These are phyloP conservation scores for Boletellus ananiceps DNA, from an alignment of 768 basidiomycete species.

Conservation along the genomic window DNA sequence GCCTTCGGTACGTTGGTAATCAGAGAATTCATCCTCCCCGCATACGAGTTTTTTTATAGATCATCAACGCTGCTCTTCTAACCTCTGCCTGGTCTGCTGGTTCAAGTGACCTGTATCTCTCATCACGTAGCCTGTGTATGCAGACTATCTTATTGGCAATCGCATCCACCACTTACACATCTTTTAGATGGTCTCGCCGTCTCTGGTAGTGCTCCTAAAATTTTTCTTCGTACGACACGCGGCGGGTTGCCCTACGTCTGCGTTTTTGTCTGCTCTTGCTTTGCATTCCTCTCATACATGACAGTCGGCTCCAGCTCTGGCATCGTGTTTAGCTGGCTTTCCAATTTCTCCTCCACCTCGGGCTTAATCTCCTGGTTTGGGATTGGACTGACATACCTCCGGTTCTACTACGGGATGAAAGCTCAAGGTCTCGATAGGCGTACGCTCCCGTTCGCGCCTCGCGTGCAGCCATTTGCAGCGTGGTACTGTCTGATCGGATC, in stretches of 20 bases:
- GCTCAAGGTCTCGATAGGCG: constrained; percentile 45
- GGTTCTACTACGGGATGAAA: constrained; percentile 44
- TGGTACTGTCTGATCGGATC: constrained; percentile 34
- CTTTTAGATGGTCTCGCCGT: constrained; percentile 48
- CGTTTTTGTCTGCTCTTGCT: constrained; percentile 24
- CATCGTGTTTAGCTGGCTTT: constrained; percentile 41
- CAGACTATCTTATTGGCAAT: background rate
- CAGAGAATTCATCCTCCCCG: background rate
- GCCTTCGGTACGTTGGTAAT: constrained; percentile 36
- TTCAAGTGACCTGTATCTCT: constrained; percentile 38
- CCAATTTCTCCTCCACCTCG: constrained; percentile 32
- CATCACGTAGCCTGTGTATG: constrained; percentile 37
- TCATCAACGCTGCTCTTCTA: constrained; percentile 40
- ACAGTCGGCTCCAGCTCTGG: constrained; percentile 33
- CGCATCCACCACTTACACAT: constrained; percentile 3
- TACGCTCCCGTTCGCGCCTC: constrained; percentile 42
- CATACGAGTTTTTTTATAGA: constrained; percentile 6
- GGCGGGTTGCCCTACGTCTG: constrained; percentile 45
- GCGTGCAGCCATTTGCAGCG: constrained; percentile 39
- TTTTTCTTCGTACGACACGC: constrained; percentile 41
- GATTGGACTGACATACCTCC: constrained; percentile 43
- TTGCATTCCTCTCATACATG: constrained; percentile 41
- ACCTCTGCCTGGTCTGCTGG: constrained; percentile 42
- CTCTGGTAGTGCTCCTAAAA: constrained; percentile 48
- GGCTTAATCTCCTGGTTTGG: constrained; percentile 44